These are phyloP conservation scores for Withania somnifera DNA, from an alignment of 305 asterid species.

Conservation along the genomic window DNA sequence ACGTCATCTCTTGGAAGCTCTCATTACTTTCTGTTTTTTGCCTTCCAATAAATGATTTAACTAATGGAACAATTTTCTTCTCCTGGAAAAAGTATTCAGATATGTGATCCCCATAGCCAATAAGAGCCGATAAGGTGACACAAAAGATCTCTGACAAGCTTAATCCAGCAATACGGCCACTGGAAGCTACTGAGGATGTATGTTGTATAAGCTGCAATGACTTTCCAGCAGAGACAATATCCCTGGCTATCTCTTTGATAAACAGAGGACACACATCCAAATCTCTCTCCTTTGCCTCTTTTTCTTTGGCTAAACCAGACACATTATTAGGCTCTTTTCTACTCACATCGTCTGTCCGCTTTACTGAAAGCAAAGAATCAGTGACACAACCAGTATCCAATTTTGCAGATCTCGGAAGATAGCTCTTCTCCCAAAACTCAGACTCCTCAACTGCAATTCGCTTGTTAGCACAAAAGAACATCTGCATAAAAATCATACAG, in stretches of 20 bases:
- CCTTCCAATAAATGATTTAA: slow-evolving; percentile 20
- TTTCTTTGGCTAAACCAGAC: slow-evolving; percentile 30
- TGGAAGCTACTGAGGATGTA: slow-evolving; percentile 37
- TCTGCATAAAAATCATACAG: slow-evolving; percentile 28
- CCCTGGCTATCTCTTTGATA: slow-evolving; percentile 61
- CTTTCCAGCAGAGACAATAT: slow-evolving; percentile 90
- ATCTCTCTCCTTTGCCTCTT: slow-evolving; percentile 38
- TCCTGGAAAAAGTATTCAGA: slow-evolving; percentile 45
- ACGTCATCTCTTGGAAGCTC: slow-evolving; percentile 16
- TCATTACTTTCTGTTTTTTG: slow-evolving; percentile 19
- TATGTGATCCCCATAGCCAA: slow-evolving; percentile 70
- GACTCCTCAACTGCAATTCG: slow-evolving; percentile 68
- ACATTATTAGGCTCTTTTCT: slow-evolving; percentile 37
- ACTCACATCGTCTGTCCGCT: slow-evolving; percentile 26
- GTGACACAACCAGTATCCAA: slow-evolving; percentile 21
- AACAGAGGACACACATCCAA: slow-evolving; percentile 68
- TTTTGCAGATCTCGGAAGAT: slow-evolving; percentile 46
- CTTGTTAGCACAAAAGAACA: slow-evolving; percentile 77
- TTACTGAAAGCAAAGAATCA: slow-evolving; percentile 24
- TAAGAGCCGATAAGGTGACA: slow-evolving; percentile 67
- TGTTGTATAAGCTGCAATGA: slow-evolving; percentile 88
- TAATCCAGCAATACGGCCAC: slow-evolving; percentile 42
- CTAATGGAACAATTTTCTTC: slow-evolving; percentile 29
- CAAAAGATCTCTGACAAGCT: slow-evolving; percentile 90
- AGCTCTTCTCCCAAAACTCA: slow-evolving; percentile 98